Base-by-base conservation (phyloP, 352 stramenopile species). In the Lagenidium giganteum region DNA sequence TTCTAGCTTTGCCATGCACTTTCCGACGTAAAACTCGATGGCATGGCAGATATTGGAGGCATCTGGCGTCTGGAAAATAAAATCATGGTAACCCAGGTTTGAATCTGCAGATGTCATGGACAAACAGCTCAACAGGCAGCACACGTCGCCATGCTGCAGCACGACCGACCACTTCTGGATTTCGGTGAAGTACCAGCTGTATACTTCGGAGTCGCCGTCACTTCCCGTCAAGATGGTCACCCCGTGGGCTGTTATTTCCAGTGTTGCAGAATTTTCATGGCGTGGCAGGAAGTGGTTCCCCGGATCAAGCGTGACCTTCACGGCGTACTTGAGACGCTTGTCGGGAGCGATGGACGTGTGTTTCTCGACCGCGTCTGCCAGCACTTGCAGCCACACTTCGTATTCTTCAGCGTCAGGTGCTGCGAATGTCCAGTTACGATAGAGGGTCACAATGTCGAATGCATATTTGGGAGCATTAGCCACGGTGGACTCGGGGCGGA, bases 21-120 rank as follows among this genome's bases (percentile, higher is more conserved):
- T 83, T 0, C 72, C 68, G 3, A 90, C 75, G 29, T 86, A 86
- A 28, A 90, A 90, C 46, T 90, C 78, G 42, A 90, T 87, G 6
- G 61, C 61, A 18, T 73, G 63, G 47, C 78, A 90, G 7, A 90
- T 70, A 5, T 35, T 34, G 0, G 65, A 49, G 2, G 75, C 70
- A 3, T 87, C 71, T 2, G 56, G 3, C 17, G 78, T 79, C 9
- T 82, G 74, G 8, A 90, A 68, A 5, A 90, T 46, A 41, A 80
- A 84, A 11, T 83, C 50, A 18, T 76, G 48, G 26, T 61, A 70
- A 13, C n/a, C 25, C 14, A 23, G n/a, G 3, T 16, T 11, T 28
- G 20, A 21, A 3, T 27, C 13, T 22, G 12, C 17, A 2, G 34
- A 17, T 2, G 25, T 27, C 32, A 14, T 24, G 28, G 11, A 29